Evolutionary conservation across 805 yeast species (phyloP).

Genomic region (Ogataea ganodermae): DNA sequence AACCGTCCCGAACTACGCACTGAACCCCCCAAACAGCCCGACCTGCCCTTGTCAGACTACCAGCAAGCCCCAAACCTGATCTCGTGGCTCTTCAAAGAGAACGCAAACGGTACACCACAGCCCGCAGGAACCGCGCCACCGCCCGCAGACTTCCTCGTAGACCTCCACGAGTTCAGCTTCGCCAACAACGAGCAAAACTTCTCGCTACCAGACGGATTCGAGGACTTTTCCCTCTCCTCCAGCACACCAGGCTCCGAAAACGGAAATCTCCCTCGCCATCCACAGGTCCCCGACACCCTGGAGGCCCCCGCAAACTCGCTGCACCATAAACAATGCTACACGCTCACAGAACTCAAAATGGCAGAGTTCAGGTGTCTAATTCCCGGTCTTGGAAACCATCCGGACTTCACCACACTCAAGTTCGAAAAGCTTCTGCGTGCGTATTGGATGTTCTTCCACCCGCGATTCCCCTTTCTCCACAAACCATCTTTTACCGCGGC

Average conservation of each 20-base stretch:
- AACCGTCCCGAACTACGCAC: no score
- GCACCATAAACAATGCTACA: slow-evolving; percentile 14
- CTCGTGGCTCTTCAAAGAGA: slow-evolving; percentile 34
- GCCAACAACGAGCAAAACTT: slow-evolving; percentile 32
- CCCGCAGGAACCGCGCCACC: neutral
- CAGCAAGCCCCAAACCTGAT: slow-evolving; percentile 24
- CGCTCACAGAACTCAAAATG: slow-evolving; percentile 23
- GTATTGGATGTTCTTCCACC: slow-evolving; percentile 63
- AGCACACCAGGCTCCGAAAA: slow-evolving; percentile 1
- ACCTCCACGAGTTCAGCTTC: slow-evolving; percentile 28
- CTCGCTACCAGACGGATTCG: slow-evolving; percentile 34
- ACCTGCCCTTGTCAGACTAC: neutral
- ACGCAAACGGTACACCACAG: neutral
- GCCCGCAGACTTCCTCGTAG: slow-evolving; percentile 17
- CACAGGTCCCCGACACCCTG: slow-evolving; percentile 1
- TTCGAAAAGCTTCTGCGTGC: slow-evolving; percentile 34
- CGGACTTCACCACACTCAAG: slow-evolving; percentile 33
- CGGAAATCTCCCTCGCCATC: neutral
- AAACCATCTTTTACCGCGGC: slow-evolving; percentile 56
- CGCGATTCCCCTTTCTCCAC: slow-evolving; percentile 60
- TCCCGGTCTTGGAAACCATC: slow-evolving; percentile 29
- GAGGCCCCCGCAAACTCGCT: neutral
- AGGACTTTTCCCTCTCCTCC: slow-evolving; percentile 28
- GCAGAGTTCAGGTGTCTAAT: slow-evolving; percentile 27
- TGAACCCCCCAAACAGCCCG: neutral